These are phyloP conservation scores for Podaxis mareebaensis DNA, from an alignment of 768 basidiomycete species.

Conservation along the genomic window DNA sequence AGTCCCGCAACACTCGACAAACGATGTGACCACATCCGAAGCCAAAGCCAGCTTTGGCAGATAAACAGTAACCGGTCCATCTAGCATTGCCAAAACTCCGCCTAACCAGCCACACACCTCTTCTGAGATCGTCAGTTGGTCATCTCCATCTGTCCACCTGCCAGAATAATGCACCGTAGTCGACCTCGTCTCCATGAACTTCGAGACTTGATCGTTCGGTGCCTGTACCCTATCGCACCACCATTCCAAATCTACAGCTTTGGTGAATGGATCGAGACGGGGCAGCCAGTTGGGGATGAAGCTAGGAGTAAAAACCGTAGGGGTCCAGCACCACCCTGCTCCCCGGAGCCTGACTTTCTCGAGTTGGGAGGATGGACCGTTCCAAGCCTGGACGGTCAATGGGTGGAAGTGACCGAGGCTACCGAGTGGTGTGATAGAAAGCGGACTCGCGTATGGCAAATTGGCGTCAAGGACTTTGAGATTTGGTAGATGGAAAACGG, in stretches of 20 bases:
- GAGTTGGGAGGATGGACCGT: constrained; percentile 4
- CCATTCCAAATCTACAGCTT: background rate
- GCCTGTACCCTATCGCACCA: background rate
- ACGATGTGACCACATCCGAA: background rate
- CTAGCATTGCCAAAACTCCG: background rate
- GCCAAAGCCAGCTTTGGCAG: background rate
- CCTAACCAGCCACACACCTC: background rate
- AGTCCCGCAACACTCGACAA: background rate
- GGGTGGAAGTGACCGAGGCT: constrained; percentile 16
- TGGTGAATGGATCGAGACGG: background rate
- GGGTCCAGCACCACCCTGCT: background rate
- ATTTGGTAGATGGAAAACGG: constrained; percentile 25
- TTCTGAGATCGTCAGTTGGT: background rate
- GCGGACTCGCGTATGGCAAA: background rate
- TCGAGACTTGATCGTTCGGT: background rate
- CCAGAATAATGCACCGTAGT: background rate
- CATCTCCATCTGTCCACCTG: background rate
- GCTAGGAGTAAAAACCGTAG: background rate
- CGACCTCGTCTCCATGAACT: background rate
- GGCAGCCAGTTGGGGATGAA: background rate
- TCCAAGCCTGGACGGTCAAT: constrained; percentile 18
- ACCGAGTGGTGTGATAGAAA: too few relatives aligned
- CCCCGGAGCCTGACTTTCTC: constrained; percentile 5
- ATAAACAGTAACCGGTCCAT: background rate
- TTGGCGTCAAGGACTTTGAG: constrained; percentile 33